Conservation (phyloP, 2,329 filamentous ascomycete genomes). For the Aspergillus versicolor region DNA sequence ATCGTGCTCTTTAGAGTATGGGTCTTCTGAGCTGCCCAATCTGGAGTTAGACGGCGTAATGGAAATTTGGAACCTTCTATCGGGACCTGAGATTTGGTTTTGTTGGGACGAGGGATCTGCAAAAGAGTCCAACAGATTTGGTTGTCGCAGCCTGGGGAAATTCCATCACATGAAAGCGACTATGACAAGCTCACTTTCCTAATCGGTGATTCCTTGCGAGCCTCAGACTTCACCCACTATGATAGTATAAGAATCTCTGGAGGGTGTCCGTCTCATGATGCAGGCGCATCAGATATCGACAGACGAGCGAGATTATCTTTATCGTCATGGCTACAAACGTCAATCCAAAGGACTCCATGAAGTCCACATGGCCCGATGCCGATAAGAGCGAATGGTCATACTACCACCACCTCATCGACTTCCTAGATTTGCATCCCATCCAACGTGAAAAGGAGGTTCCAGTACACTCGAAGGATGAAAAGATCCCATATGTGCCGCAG, state of each 20-base stretch:
- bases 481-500: conserved; percentile 16
- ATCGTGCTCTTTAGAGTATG: background rate
- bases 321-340: conserved; percentile 22
- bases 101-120: conserved; percentile 15
- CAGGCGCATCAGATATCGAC: background rate
- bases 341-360: conserved; percentile 32
- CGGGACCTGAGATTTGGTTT: background rate
- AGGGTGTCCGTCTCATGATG: background rate
- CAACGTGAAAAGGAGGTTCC: conserved; percentile 25
- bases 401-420: conserved; percentile 26
- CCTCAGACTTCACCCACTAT: background rate
- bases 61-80: background rate
- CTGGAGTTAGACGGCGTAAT: background rate
- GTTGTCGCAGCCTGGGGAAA: background rate
- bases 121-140: background rate
- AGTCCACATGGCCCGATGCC: conserved; percentile 29
- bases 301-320: background rate
- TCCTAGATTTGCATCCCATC: conserved; percentile 26
- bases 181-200: background rate
- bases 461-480: conserved; percentile 17
- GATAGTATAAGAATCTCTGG: background rate
- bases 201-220: conserved; percentile 4
- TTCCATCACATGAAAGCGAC: conserved; percentile 10
- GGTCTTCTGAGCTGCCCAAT: background rate
- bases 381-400: conserved; percentile 26